These are phyloP conservation scores for Escallonia herrerae DNA, from an alignment of 129 eudicot genomes.

Conservation along the genomic window DNA sequence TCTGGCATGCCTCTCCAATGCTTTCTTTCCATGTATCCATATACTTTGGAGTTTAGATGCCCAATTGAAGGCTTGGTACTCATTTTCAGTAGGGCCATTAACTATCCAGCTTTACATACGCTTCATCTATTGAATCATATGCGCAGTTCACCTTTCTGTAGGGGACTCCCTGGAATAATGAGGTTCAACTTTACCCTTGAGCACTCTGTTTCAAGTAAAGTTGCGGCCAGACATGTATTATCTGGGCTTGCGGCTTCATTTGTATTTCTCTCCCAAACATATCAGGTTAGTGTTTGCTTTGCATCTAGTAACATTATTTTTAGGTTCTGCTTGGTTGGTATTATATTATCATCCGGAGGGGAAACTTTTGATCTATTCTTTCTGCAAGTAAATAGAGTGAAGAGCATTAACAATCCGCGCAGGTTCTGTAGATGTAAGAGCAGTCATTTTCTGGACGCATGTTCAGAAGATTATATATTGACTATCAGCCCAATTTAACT, in stretches of 20 bases:
- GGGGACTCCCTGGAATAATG: conserved; percentile 37
- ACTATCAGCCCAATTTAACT: not conserved
- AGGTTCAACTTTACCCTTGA: conserved; percentile 32
- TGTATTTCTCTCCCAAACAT: conserved; percentile 48
- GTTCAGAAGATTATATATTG: not conserved
- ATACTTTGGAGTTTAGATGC: not conserved
- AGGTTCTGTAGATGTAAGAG: not conserved
- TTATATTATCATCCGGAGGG: not conserved
- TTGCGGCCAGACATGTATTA: conserved; percentile 39
- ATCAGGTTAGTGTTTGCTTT: conserved; percentile 42
- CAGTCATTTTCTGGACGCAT: not conserved
- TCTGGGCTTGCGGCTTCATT: conserved; percentile 76
- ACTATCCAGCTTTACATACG: not conserved
- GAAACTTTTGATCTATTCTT: not conserved
- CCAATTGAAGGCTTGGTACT: not conserved
- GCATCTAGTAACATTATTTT: not conserved
- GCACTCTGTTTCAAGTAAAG: conserved; percentile 23
- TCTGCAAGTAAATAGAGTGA: not conserved
- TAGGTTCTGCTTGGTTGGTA: not conserved
- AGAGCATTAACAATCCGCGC: not conserved
- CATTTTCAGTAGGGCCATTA: not conserved
- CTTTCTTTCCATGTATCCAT: not conserved
- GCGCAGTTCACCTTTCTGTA: conserved; percentile 7
- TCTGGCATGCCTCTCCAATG: not conserved
- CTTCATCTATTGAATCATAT: not conserved